Conservation (phyloP, 371 early-diverging fungal genomes). For the Mortierella sp. region DNA sequence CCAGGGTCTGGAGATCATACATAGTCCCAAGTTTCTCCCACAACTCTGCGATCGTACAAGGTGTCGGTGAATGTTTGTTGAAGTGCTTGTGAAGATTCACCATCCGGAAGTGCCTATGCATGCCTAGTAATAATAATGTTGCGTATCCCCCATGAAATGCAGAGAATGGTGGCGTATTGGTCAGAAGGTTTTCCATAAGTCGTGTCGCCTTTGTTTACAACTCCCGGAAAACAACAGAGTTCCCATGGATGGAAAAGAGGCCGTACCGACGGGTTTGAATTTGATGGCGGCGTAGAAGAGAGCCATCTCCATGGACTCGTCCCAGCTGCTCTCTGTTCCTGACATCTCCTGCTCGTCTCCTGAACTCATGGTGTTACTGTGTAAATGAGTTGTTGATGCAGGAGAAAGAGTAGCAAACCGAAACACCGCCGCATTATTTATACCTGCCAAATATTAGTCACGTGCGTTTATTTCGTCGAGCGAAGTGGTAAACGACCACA, state of each 20-base stretch:
- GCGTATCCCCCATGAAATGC: neutral
- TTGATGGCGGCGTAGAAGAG: constrained; percentile 68
- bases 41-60: constrained; percentile 65
- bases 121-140: constrained; percentile 54
- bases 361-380: constrained; percentile 3
- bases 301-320: constrained; percentile 72
- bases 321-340: constrained; percentile 62
- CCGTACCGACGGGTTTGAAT: constrained; percentile 73
- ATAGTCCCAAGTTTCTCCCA: constrained; percentile 66
- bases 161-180: neutral
- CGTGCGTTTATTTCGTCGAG: neutral
- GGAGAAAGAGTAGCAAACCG: neutral
- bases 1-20: constrained; percentile 68
- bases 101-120: constrained; percentile 75
- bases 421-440: neutral
- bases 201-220: neutral
- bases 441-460: neutral
- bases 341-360: constrained; percentile 43
- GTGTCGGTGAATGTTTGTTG: constrained; percentile 64
- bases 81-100: constrained; percentile 71
- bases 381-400: neutral
- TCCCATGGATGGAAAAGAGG: neutral
- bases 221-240: neutral
- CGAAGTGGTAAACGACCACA: too few relatives aligned
- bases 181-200: neutral